phyloP scores from a whole-genome alignment of 495 filamentous ascomycete species.

The Glarea lozoyensis region DNA sequence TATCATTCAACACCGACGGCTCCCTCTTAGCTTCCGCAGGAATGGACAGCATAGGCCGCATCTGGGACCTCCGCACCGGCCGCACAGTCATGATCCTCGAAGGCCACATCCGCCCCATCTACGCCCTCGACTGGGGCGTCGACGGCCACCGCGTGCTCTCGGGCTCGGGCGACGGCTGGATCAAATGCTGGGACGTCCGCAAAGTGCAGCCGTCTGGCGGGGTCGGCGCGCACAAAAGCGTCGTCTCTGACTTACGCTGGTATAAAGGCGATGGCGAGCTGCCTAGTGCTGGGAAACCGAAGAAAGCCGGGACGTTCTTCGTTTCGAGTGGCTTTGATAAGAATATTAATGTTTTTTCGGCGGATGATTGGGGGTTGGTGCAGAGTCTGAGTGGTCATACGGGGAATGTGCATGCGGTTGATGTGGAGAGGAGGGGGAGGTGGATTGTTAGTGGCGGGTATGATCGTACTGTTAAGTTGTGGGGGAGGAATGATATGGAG shows the following conservation, averaged over 20 bases:
- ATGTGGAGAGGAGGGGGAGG: constrained; percentile 72
- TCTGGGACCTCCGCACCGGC: constrained; percentile 95
- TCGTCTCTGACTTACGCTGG: constrained; percentile 90
- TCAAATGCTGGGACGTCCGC: constrained; percentile 95
- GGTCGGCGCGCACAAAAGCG: constrained; percentile 84
- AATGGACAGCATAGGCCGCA: constrained; percentile 84
- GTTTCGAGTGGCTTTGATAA: constrained; percentile 89
- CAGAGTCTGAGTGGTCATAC: constrained; percentile 86
- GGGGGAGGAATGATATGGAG: constrained; percentile 78
- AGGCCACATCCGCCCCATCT: constrained; percentile 87
- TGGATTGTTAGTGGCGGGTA: constrained; percentile 94
- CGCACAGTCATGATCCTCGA: constrained; percentile 94
- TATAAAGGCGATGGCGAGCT: constrained; percentile 75
- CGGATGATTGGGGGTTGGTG: constrained; percentile 88
- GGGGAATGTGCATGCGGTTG: constrained; percentile 80
- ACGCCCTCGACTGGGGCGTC: constrained; percentile 81
- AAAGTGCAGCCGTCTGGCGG: constrained; percentile 74
- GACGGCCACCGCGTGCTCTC: constrained; percentile 85
- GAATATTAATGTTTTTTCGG: constrained; percentile 90
- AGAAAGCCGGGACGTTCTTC: constrained; percentile 77
- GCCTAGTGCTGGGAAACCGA: constrained; percentile 48
- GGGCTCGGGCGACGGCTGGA: constrained; percentile 88
- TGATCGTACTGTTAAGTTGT: constrained; percentile 92
- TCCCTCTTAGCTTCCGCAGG: constrained; percentile 85
- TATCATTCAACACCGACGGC: constrained; percentile 84